Evolutionary conservation across 1,284 basidiomycete genomes (phyloP).

Genomic region (Pseudozyma thailandica): DNA sequence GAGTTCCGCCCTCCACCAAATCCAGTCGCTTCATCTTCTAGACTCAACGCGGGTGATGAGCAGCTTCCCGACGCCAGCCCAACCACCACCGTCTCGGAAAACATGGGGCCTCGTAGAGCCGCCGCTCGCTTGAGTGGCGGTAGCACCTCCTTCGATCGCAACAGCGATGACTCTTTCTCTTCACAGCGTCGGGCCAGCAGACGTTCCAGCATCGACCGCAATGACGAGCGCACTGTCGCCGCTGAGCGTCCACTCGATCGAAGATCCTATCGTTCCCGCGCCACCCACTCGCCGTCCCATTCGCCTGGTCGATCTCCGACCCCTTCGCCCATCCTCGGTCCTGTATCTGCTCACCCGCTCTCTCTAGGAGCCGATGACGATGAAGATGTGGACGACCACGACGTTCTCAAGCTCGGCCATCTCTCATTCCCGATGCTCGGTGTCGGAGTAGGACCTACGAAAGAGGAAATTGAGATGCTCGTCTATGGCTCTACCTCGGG

Average conservation of each 20-base stretch:
- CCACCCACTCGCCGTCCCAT: slow-evolving; percentile 29
- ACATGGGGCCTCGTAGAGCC: slow-evolving; percentile 40
- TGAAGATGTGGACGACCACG: slow-evolving; percentile 20
- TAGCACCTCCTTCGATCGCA: slow-evolving; percentile 37
- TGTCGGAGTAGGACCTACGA: slow-evolving; percentile 55
- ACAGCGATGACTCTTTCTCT: slow-evolving; percentile 28
- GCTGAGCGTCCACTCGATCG: slow-evolving; percentile 31
- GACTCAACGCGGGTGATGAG: slow-evolving; percentile 18
- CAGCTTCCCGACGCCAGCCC: slow-evolving; percentile 33
- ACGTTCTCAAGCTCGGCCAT: slow-evolving; percentile 49
- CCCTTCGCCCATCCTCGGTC: slow-evolving; percentile 61
- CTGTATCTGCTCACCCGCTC: slow-evolving; percentile 22
- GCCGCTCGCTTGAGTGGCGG: slow-evolving; percentile 43
- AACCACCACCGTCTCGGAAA: slow-evolving; percentile 43
- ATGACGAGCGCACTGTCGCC: slow-evolving; percentile 37
- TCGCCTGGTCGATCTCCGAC: slow-evolving; percentile 52
- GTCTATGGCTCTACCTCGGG: slow-evolving; percentile 45
- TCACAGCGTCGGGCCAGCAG: slow-evolving; percentile 34
- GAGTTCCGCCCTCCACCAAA: slow-evolving; percentile 42
- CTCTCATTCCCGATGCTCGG: slow-evolving; percentile 58
- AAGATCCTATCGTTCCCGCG: slow-evolving; percentile 32
- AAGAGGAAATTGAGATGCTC: slow-evolving; percentile 59
- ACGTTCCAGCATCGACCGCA: slow-evolving; percentile 48
- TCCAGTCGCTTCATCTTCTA: slow-evolving; percentile 36
- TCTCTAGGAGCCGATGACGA: slow-evolving; percentile 4